Evolutionary conservation across 1,284 basidiomycete genomes (phyloP).

Genomic region (Trametes polyzona): DNA sequence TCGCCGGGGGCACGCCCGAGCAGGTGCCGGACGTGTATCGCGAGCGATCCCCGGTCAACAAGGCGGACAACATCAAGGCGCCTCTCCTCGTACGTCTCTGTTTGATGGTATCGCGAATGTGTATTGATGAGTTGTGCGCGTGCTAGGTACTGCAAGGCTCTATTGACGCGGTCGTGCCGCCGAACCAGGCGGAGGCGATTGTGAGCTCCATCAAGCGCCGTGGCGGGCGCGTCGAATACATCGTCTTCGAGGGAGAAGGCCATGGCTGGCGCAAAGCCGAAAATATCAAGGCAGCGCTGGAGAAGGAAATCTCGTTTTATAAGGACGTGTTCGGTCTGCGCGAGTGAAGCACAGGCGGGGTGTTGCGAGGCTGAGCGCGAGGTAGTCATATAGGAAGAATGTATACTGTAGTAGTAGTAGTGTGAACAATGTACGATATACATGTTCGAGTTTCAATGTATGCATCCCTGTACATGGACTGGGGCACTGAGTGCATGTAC

Average conservation of each 20-base stretch:
- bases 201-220: conserved; percentile 44
- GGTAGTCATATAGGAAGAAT: neutral
- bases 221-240: conserved; percentile 48
- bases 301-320: conserved; percentile 47
- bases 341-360: neutral
- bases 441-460: too few relatives aligned
- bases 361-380: neutral
- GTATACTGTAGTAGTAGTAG: too few relatives aligned
- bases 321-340: conserved; percentile 31
- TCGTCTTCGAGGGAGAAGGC: conserved; percentile 55
- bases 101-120: neutral
- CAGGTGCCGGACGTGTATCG: conserved; percentile 49
- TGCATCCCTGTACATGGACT: too few relatives aligned
- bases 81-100: conserved; percentile 48
- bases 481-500: too few relatives aligned
- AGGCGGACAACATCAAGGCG: conserved; percentile 49
- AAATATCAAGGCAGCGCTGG: conserved; percentile 47
- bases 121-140: neutral
- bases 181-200: conserved; percentile 53
- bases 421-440: too few relatives aligned
- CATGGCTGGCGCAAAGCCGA: conserved; percentile 55
- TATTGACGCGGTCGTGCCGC: conserved; percentile 49
- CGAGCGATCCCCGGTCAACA: conserved; percentile 49
- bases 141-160: conserved; percentile 54
- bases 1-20: conserved; percentile 51